phyloP scores from a whole-genome alignment of 345 rosid species.

The Nephelium lappaceum region DNA sequence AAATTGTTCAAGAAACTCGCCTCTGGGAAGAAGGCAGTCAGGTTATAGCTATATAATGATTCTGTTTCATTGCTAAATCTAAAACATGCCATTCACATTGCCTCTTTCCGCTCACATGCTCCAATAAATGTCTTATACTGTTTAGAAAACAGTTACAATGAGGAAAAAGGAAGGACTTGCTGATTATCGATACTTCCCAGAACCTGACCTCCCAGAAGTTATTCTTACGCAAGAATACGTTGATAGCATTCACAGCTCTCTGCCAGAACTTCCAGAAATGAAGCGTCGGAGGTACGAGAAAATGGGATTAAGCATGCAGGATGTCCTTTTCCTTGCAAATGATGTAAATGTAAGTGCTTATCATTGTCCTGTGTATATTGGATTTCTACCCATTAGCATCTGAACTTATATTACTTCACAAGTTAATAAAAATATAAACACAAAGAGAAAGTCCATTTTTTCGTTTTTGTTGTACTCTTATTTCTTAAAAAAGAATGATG shows the following conservation, averaged over 20 bases:
- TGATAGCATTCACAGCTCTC: constrained; percentile 51
- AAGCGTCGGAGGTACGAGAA: constrained; percentile 83
- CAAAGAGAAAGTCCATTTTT: neutral
- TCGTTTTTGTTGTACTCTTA: neutral
- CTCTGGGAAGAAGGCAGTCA: constrained; percentile 97
- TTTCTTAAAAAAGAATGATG: neutral
- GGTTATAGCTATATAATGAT: constrained; percentile 40
- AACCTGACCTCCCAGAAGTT: constrained; percentile 96
- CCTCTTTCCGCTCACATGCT: constrained; percentile 18
- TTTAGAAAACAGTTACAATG: constrained; percentile 90
- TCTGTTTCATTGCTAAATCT: constrained; percentile 12
- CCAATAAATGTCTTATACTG: constrained; percentile 19
- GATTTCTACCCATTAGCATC: neutral
- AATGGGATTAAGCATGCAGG: constrained; percentile 91
- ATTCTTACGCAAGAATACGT: constrained; percentile 65
- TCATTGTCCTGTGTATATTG: neutral
- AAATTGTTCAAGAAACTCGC: constrained; percentile 89
- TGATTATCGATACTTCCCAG: constrained; percentile 93
- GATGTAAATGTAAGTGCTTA: constrained; percentile 65
- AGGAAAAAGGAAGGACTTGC: constrained; percentile 97
- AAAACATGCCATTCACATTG: neutral
- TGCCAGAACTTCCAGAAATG: constrained; percentile 92
- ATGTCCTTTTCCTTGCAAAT: constrained; percentile 93
- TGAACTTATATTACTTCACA: neutral
- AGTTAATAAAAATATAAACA: neutral